Evolutionary conservation across 2,329 filamentous ascomycete species (phyloP).

Genomic region (Venturia aucupariae): DNA sequence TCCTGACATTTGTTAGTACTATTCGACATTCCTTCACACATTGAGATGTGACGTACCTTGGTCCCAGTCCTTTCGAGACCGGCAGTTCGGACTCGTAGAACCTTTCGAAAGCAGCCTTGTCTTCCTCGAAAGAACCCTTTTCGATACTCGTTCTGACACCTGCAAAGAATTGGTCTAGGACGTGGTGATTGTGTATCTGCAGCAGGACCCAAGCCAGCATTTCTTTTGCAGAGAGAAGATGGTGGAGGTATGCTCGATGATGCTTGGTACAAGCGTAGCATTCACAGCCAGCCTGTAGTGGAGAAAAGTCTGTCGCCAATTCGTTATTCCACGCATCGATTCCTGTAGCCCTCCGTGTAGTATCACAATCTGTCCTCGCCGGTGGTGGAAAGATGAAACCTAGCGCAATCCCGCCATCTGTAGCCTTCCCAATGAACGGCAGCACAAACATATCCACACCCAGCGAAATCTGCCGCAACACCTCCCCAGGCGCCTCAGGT

Average conservation of each 20-base stretch:
- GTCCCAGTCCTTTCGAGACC: constrained; percentile 64
- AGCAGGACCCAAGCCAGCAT: constrained; percentile 94
- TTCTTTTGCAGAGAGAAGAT: constrained; percentile 81
- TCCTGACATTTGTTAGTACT: not conserved
- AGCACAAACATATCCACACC: constrained; percentile 75
- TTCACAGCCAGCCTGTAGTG: constrained; percentile 54
- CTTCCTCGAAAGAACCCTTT: constrained; percentile 44
- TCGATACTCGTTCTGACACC: constrained; percentile 57
- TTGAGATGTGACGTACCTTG: constrained; percentile 36
- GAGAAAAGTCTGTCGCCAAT: constrained; percentile 53
- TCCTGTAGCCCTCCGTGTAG: constrained; percentile 47
- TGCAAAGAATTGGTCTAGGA: constrained; percentile 64
- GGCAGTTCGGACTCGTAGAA: constrained; percentile 65
- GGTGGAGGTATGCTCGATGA: constrained; percentile 78
- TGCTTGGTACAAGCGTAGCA: constrained; percentile 82
- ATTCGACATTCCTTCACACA: no score
- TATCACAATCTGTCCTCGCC: constrained; percentile 16
- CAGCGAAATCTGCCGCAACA: constrained; percentile 64
- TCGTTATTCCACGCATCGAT: constrained; percentile 61
- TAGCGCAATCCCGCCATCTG: constrained; percentile 78
- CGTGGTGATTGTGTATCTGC: constrained; percentile 81
- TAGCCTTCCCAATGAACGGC: constrained; percentile 63
- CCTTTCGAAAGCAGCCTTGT: constrained; percentile 51
- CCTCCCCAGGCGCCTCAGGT: constrained; percentile 61
- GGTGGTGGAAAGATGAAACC: constrained; percentile 62